Evolutionary conservation across 768 basidiomycete species (phyloP), one percentile per base, ranked within the genome.

Genomic region (Termitomyces sp.): DNA sequence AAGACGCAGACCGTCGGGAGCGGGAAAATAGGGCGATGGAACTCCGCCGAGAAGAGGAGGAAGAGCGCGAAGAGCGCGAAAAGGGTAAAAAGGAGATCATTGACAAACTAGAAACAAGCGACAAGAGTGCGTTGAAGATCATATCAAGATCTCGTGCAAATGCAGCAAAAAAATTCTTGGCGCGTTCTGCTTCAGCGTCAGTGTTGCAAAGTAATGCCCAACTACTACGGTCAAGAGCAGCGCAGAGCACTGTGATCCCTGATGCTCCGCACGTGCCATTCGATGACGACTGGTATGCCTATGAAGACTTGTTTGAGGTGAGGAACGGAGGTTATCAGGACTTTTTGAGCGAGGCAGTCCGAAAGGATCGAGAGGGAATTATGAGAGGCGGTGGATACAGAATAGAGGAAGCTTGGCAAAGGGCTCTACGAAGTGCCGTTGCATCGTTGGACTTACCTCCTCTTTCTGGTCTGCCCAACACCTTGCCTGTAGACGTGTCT

Each of bases 301-400:
- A 88, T 59, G 84, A 89, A 45, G 86, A 89, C 61, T 75, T 77
- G 71, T 90, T 79, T 63, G 67, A 71, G 22, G 52, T 90, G 49
- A 72, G 71, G 51, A 70, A 63, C n/a, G 71, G 71, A 30, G 74
- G 75, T 12, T 94, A 93, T 69, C 75, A 84, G 47, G 90, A 92
- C 61, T 78, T 85, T 41, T 74, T 80, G 62, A 90, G 88, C 60
- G 88, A 89, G 54, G 85, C 86, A 14, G 86, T 92, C 19, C 74
- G 87, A 61, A 79, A 81, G 62, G 90, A 92, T 65, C 71, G 82
- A 54, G 88, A 88, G 58, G 88, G 87, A 14, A 83, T 87, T 60
- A 88, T 88, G 86, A 76, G 85, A 42, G 91, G 83, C 21, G 93
- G 91, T 9, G 93, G 93, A 9, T 95, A 92, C 66, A 76, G 72